These are phyloP conservation scores for Gonapodya prolifera DNA, from an alignment of 192 early-diverging fungal species.

Conservation along the genomic window DNA sequence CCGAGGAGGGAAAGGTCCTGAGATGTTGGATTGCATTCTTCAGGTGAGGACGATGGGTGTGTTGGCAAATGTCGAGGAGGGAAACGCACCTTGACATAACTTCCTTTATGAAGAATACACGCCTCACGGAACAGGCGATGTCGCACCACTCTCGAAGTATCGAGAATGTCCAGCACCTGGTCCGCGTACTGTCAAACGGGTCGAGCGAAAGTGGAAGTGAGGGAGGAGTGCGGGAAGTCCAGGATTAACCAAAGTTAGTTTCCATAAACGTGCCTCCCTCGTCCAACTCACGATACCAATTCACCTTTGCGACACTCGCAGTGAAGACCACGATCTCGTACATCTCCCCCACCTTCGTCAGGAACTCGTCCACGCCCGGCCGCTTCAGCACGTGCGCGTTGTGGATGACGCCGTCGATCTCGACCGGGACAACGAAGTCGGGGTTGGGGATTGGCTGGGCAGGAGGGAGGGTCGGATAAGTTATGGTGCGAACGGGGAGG, in stretches of 20 bases:
- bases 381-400: slow-evolving; percentile 94
- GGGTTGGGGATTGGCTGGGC: slow-evolving; percentile 49
- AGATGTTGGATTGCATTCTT: no score
- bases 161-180: slow-evolving; percentile 87
- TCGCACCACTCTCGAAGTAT: slow-evolving; percentile 67
- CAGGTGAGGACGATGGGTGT: no score
- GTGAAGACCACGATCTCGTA: slow-evolving; percentile 96
- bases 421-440: slow-evolving; percentile 86
- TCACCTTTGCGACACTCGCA: slow-evolving; percentile 77
- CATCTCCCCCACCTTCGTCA: slow-evolving; percentile 70
- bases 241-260: no score
- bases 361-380: slow-evolving; percentile 85
- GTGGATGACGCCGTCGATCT: no score
- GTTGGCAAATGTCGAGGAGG: no score
- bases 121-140: slow-evolving; percentile 94
- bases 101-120: slow-evolving; percentile 87
- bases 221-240: neutral
- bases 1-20: slow-evolving; percentile 97
- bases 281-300: no score
- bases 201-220: slow-evolving; percentile 5
- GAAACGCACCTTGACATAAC: slow-evolving; percentile 88
- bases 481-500: no score
- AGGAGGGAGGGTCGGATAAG: no score
- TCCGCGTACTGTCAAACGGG: slow-evolving; percentile 72
- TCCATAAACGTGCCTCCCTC: no score